phyloP scores from a whole-genome alignment of 164 flowering plant genomes.

The Liriodendron chinense region DNA sequence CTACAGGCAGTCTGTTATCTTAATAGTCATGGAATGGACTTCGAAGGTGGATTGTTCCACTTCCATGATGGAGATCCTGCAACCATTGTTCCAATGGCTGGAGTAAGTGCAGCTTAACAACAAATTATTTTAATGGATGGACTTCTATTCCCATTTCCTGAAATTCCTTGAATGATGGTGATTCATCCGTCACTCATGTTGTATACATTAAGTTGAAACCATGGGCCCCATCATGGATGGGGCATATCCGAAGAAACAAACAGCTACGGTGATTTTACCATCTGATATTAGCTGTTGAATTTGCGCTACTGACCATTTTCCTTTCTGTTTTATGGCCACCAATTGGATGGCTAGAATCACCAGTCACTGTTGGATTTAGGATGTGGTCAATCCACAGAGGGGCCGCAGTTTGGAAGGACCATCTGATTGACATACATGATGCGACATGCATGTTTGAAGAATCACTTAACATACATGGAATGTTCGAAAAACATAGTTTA shows the following conservation, averaged over 20 bases:
- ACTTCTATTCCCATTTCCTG: background rate
- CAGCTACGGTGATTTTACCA: background rate
- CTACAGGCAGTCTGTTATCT: constrained; percentile 87
- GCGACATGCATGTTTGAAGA: background rate
- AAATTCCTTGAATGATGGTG: background rate
- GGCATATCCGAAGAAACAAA: background rate
- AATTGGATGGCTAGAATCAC: background rate
- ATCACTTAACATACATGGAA: background rate
- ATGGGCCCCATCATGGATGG: background rate
- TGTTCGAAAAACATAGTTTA: background rate
- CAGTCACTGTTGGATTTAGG: background rate
- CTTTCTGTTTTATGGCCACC: background rate
- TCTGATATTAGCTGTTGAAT: background rate
- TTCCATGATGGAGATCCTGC: constrained; percentile 87
- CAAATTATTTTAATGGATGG: background rate
- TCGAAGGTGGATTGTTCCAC: constrained; percentile 82
- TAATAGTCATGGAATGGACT: constrained; percentile 69
- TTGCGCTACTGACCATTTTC: background rate
- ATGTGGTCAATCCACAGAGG: background rate
- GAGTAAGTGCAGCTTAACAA: constrained; percentile 53
- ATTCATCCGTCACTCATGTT: background rate
- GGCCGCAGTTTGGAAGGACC: background rate
- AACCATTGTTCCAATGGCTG: constrained; percentile 64
- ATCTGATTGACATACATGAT: background rate
- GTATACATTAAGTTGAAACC: background rate